Evolutionary conservation across 2,329 filamentous ascomycete species (phyloP).

Genomic region (Aspergillus terreus): DNA sequence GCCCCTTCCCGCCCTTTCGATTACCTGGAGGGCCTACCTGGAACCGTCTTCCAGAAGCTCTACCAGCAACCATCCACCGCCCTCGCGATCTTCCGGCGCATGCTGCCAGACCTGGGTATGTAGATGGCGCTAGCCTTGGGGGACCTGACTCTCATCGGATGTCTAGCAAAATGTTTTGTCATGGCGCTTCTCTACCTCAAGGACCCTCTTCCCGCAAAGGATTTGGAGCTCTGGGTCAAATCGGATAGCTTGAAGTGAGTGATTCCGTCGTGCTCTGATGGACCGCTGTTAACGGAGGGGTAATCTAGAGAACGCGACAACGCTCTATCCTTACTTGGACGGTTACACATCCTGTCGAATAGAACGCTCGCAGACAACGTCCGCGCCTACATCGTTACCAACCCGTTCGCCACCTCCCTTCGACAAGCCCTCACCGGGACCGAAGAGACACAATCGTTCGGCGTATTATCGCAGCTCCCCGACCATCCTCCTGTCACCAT

Average conservation of each 20-base stretch:
- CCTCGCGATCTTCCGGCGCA: slow-evolving; percentile 92
- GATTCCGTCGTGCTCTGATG: not conserved
- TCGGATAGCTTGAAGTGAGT: slow-evolving; percentile 57
- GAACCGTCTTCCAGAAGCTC: slow-evolving; percentile 82
- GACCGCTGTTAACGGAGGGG: not conserved
- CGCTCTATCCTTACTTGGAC: slow-evolving; percentile 73
- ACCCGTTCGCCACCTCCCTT: slow-evolving; percentile 78
- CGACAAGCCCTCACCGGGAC: slow-evolving; percentile 84
- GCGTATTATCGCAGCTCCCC: slow-evolving; percentile 70
- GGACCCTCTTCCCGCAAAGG: slow-evolving; percentile 69
- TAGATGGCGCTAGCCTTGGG: slow-evolving; percentile 7
- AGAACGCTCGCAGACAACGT: slow-evolving; percentile 58
- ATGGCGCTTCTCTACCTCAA: slow-evolving; percentile 94
- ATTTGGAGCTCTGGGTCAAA: slow-evolving; percentile 83
- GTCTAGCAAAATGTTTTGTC: slow-evolving; percentile 82
- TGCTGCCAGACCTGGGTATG: slow-evolving; percentile 86
- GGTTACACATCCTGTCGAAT: slow-evolving; percentile 80
- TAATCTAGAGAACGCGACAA: slow-evolving; percentile 69
- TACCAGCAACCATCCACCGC: slow-evolving; percentile 96
- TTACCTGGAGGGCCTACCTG: slow-evolving; percentile 87
- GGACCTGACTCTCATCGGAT: slow-evolving; percentile 2
- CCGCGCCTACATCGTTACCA: slow-evolving; percentile 70
- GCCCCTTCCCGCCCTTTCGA: slow-evolving; percentile 67
- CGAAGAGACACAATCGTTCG: slow-evolving; percentile 82
- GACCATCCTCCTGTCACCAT: slow-evolving; percentile 63